Evolutionary conservation across 305 asterid genomes (phyloP).

Genomic region (Ilex paraguariensis): DNA sequence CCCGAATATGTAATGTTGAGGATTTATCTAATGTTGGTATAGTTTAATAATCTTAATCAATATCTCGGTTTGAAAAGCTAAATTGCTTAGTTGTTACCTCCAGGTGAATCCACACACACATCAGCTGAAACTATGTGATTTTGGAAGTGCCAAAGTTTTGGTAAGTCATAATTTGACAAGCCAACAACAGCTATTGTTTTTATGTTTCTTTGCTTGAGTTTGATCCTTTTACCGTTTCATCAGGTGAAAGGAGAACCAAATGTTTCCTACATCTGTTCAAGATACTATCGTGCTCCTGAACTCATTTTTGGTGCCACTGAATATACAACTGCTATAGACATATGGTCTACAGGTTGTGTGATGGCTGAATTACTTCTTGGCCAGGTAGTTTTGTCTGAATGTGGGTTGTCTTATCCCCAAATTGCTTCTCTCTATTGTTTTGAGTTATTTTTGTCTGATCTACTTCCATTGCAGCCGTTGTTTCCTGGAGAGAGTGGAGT

Average conservation of each 20-base stretch:
- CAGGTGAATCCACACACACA: conserved; percentile 99
- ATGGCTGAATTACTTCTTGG: conserved; percentile 97
- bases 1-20: too few relatives aligned
- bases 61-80: neutral
- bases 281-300: conserved; percentile 98
- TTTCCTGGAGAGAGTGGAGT: conserved; percentile 99
- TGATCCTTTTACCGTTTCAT: conserved; percentile 15
- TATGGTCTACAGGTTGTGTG: conserved; percentile 98
- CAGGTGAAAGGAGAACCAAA: conserved; percentile 98
- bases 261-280: conserved; percentile 90
- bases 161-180: conserved; percentile 37
- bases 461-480: conserved; percentile 58
- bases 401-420: conserved; percentile 6
- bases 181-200: conserved; percentile 12
- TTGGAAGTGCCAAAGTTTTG: conserved; percentile 99
- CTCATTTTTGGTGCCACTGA: conserved; percentile 98
- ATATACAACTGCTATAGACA: conserved; percentile 90
- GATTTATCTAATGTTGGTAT: too few relatives aligned
- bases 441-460: conserved; percentile 24
- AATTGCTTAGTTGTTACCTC: conserved; percentile 14
- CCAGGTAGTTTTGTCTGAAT: conserved; percentile 38
- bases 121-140: conserved; percentile 92
- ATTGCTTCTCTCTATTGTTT: conserved; percentile 5
- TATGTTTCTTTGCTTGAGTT: conserved; percentile 19
- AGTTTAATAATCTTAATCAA: too few relatives aligned